These are phyloP conservation scores for Pythium scleroteichum DNA, from an alignment of 352 stramenopile genomes.

Conservation along the genomic window DNA sequence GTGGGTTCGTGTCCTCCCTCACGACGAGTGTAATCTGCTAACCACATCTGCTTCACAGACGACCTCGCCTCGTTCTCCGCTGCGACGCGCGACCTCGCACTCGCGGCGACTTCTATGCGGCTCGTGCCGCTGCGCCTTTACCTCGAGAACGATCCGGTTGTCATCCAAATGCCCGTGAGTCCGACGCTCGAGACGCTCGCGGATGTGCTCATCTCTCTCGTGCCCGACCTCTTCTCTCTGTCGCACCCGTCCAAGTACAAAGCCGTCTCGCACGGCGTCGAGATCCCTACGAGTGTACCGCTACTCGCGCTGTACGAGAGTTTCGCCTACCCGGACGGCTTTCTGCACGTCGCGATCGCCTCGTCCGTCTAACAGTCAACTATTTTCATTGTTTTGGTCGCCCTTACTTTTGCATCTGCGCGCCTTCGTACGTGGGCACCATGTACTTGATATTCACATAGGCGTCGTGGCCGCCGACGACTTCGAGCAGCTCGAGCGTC, in stretches of 20 bases:
- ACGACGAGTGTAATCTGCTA: neutral
- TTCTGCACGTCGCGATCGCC: constrained; percentile 63
- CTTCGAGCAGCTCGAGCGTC: constrained; percentile 89
- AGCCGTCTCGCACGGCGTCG: constrained; percentile 48
- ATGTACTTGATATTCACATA: constrained; percentile 98
- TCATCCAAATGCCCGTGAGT: constrained; percentile 72
- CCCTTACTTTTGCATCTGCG: constrained; percentile 26
- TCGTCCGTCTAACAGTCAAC: constrained; percentile 1
- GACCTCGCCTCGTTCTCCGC: constrained; percentile 44
- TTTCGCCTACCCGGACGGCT: constrained; percentile 77
- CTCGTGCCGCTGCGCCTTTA: constrained; percentile 69
- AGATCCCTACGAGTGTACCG: constrained; percentile 45
- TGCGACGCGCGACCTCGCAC: constrained; percentile 49
- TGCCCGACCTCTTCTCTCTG: constrained; percentile 62
- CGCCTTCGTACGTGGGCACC: constrained; percentile 93
- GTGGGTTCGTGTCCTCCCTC: constrained; percentile 27
- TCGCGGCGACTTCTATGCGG: constrained; percentile 40
- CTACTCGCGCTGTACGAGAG: constrained; percentile 61
- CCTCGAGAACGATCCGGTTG: constrained; percentile 46
- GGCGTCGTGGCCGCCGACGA: constrained; percentile 81
- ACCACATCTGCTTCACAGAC: constrained; percentile 17
- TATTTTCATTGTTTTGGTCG: neutral
- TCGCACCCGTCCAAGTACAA: constrained; percentile 2
- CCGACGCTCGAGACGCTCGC: constrained; percentile 48
- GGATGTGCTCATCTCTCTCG: constrained; percentile 54